Base-by-base conservation (phyloP, 306 rosid genomes). In the Senna siamea region DNA sequence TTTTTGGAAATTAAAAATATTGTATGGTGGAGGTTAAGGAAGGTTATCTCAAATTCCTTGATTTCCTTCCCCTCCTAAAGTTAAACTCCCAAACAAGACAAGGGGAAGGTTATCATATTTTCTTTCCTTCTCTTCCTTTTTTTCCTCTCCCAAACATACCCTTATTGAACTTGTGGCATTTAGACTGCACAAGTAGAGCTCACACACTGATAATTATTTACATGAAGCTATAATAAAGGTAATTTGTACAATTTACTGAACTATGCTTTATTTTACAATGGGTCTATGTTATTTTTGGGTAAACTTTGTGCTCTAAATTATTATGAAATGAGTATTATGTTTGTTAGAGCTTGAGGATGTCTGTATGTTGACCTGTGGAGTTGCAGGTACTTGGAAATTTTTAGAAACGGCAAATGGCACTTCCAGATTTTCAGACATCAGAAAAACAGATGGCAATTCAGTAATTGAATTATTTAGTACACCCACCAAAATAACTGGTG, bases 401-500 rank as follows among this genome's bases (percentile, higher is more conserved):
- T 80, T 81, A 69, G 91, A 89, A 70, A 78, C 87, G 70, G 32
- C 85, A 79, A 91, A 93, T 76, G 82, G 85, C 81, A 84, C 97
- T 78, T 89, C 94, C 72, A 93, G 87, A 79, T 89, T 91, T 87
- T 89, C 85, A 63, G 93, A 88, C 72, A 82, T 89, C 70, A 88
- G 89, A 78, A 91, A 85, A 81, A 84, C 92, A 64, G 70, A 79
- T 44, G 98, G 98, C 20, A 85, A 86, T 80, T 86, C 97, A 68
- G 44, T 93, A 59, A 89, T 93, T 37, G 97, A 91, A 82, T 85
- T 93, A 78, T 83, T 89, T 77, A 93, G 89, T 76, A 86, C 91
- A 0, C 97, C 87, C 14, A 91, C 97, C 72, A 93, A 91, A 91
- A 91, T 93, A 84, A 88, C 80, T n/a, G 97, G 97, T 6, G 97